Base-by-base conservation (phyloP, 345 rosid genomes). In the Toxicodendron radicans region DNA sequence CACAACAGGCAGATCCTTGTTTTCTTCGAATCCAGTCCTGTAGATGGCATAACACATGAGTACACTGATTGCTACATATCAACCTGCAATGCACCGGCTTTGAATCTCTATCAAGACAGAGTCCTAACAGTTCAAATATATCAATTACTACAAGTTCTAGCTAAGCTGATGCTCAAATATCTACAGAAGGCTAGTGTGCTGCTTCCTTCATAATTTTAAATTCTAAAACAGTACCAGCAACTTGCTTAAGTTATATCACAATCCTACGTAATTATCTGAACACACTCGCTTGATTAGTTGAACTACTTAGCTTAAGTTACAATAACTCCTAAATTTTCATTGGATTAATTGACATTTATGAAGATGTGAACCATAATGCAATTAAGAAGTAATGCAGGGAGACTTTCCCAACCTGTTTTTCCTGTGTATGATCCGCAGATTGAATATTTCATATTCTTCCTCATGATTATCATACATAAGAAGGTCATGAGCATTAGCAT, bases 1-100 rank as follows among this genome's bases (percentile, higher is more conserved):
- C 61, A 87, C 85, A 17, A 95, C 84, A 2, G 92, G 96, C 48
- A 95, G 78, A 74, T 95, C 98, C 83, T 89, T 95, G 76, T 83
- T 86, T 75, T 83, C 98, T 89, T 95, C 99, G 20, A 93, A 95
- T 62, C 99, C 99, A 58, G 99, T 95, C 93, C 96, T 94, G 92
- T 61, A 79, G 68, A 79, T 64, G 64, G 70, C 81, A 68, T 35
- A 41, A 71, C 17, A 73, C n/a, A 68, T 66, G 27, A 77, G 73
- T 61, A 72, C 38, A 75, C 62, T 75, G 38, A 62, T 72, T 81
- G 24, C 67, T 57, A 51, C 49, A 14, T 54, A 71, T 68, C 41
- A 60, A 68, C 52, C 77, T 35, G 71, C 71, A 65, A 57, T 53
- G 57, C 56, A 67, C 56, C 32, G 33, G n/a, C 70, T 61, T 76